A percentile compares a stretch with the other conserved stretches of the same genome.
Evolutionary conservation across 495 filamentous ascomycete species (phyloP).

Genomic region (Penicillium pulvis): DNA sequence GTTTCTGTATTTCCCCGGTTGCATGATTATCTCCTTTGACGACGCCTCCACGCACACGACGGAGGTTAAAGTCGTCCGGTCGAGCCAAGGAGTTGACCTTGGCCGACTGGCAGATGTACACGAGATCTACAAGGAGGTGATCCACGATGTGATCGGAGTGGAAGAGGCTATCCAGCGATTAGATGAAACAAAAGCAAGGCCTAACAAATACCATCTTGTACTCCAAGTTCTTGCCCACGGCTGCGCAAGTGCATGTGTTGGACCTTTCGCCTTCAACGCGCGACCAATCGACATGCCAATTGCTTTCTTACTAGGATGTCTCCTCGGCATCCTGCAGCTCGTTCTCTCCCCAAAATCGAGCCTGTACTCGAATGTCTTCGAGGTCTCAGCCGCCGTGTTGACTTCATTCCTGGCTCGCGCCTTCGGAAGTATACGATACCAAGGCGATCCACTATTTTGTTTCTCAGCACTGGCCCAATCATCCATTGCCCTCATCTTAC

Average conservation of each 20-base stretch:
- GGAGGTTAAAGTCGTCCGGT: conserved; percentile 85
- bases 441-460: conserved; percentile 71
- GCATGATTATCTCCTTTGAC: conserved; percentile 96
- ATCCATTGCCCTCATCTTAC: conserved; percentile 88
- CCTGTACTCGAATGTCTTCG: conserved; percentile 82
- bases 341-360: conserved; percentile 78
- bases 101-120: conserved; percentile 83
- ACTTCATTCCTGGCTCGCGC: conserved; percentile 89
- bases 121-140: conserved; percentile 89
- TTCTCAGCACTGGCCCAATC: conserved; percentile 92
- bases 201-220: conserved; percentile 68
- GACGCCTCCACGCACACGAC: conserved; percentile 88
- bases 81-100: conserved; percentile 76
- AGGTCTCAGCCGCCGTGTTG: conserved; percentile 81
- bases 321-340: conserved; percentile 81
- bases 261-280: conserved; percentile 89
- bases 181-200: conserved; percentile 62
- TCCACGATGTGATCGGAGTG: conserved; percentile 83
- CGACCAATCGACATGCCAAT: conserved; percentile 87
- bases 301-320: conserved; percentile 79
- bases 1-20: conserved; percentile 89
- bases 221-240: conserved; percentile 82
- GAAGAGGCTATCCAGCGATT: conserved; percentile 78
- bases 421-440: conserved; percentile 74
- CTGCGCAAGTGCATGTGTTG: conserved; percentile 74